These are phyloP conservation scores for Nidularia pulvinata DNA, from an alignment of 768 basidiomycete genomes.

Conservation along the genomic window DNA sequence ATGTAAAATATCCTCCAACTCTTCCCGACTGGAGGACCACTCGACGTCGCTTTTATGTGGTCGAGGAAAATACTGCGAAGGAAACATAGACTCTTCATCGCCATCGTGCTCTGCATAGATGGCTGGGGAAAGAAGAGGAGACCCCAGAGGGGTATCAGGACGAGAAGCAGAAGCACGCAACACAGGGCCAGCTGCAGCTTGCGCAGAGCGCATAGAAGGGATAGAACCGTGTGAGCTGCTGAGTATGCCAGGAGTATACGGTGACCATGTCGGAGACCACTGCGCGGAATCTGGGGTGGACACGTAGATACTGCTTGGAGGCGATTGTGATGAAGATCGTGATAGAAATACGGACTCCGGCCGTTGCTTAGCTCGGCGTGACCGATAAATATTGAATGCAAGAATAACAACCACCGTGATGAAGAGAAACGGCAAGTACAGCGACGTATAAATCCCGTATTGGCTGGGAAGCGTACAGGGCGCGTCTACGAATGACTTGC, in stretches of 20 bases:
- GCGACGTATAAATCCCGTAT: slow-evolving; percentile 49
- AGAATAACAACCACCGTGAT: slow-evolving; percentile 50
- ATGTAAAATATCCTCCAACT: not conserved
- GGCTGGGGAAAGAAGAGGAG: slow-evolving; percentile 24
- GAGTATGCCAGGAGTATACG: not conserved
- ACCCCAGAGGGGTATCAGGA: slow-evolving; percentile 15
- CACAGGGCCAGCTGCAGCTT: slow-evolving; percentile 2
- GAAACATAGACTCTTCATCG: slow-evolving; percentile 50
- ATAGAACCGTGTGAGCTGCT: not conserved
- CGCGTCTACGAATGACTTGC: slow-evolving; percentile 54
- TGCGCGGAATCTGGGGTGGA: slow-evolving; percentile 3
- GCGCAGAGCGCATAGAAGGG: not conserved
- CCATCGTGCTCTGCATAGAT: slow-evolving; percentile 33
- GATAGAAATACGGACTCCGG: slow-evolving; percentile 2
- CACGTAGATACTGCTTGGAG: not conserved
- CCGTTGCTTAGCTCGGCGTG: slow-evolving; percentile 13
- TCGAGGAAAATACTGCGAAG: slow-evolving; percentile 44
- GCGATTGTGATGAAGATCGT: slow-evolving; percentile 5
- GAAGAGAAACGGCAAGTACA: slow-evolving; percentile 66
- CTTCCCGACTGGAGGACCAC: slow-evolving; percentile 27
- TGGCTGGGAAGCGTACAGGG: slow-evolving; percentile 84
- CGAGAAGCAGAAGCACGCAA: slow-evolving; percentile 22
- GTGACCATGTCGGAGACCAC: not conserved
- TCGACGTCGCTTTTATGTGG: slow-evolving; percentile 32
- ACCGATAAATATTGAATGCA: slow-evolving; percentile 36